These are phyloP conservation scores for Coemansia sp. DNA, from an alignment of 192 early-diverging fungal species.

Conservation along the genomic window DNA sequence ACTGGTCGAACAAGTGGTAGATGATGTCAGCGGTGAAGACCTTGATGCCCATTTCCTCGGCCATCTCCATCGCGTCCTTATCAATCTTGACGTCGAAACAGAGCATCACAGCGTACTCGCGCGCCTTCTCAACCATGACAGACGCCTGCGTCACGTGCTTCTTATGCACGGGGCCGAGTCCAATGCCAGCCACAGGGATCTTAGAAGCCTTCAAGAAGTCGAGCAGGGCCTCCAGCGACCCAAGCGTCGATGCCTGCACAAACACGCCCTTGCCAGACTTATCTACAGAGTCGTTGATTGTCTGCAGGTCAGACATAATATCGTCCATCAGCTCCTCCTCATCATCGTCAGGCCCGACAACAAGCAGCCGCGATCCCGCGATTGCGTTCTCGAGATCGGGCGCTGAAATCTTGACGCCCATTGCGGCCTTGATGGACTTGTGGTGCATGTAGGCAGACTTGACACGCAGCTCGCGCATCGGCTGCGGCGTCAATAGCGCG, in stretches of 20 bases:
- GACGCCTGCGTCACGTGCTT: constrained; percentile 91
- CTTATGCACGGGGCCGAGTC: constrained; percentile 97
- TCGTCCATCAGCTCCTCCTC: constrained; percentile 93
- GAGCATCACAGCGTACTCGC: constrained; percentile 82
- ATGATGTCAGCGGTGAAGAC: constrained; percentile 98
- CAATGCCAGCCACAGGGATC: constrained; percentile 96
- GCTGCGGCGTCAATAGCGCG: constrained; percentile 98
- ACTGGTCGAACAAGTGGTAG: constrained; percentile 98
- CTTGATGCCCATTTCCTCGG: constrained; percentile 86
- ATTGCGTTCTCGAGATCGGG: constrained; percentile 94
- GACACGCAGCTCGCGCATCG: constrained; percentile 93
- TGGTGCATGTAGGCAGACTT: constrained; percentile 96
- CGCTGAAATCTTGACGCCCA: constrained; percentile 95
- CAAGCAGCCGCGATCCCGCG: constrained; percentile 93
- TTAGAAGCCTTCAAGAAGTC: constrained; percentile 85
- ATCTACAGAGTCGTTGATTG: constrained; percentile 75
- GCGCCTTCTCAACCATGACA: constrained; percentile 89
- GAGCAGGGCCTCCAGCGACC: constrained; percentile 95
- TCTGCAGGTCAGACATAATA: constrained; percentile 87
- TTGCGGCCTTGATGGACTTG: constrained; percentile 93
- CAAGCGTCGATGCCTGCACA: constrained; percentile 97
- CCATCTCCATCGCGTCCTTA: constrained; percentile 86
- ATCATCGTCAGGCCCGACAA: constrained; percentile 92
- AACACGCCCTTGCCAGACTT: constrained; percentile 89
- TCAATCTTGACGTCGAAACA: constrained; percentile 91